These are phyloP conservation scores for Pseudotulostoma volvatum DNA, from an alignment of 495 filamentous ascomycete species.

Conservation along the genomic window DNA sequence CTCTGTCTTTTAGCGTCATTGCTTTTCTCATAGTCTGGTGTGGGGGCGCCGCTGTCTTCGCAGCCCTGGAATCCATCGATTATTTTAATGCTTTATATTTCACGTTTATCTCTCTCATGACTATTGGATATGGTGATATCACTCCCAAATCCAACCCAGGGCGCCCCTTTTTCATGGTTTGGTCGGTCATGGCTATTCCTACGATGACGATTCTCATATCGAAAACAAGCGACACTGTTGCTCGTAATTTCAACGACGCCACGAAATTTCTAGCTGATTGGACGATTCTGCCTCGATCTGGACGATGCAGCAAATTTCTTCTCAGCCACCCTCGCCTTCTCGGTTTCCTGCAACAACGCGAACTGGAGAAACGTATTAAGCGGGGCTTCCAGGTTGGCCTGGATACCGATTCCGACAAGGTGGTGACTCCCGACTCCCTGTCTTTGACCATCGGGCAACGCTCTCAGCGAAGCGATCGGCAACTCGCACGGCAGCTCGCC, in stretches of 20 bases:
- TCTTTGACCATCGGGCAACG: conserved; percentile 30
- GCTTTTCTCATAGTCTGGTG: conserved; percentile 60
- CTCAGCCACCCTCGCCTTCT: conserved; percentile 25
- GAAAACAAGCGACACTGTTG: conserved; percentile 47
- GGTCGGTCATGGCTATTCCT: conserved; percentile 50
- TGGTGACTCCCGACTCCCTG: conserved; percentile 3
- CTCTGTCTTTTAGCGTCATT: conserved; percentile 48
- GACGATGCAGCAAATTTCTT: conserved; percentile 28
- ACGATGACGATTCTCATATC: conserved; percentile 52
- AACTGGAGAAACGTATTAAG: conserved; percentile 27
- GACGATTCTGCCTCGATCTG: conserved; percentile 38
- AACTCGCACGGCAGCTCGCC: conserved; percentile 35
- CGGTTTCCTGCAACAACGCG: conserved; percentile 18
- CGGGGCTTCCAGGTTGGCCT: conserved; percentile 30
- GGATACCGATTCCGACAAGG: background rate
- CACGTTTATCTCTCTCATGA: conserved; percentile 62
- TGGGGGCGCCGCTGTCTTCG: conserved; percentile 67
- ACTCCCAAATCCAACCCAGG: conserved; percentile 57
- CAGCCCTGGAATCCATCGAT: conserved; percentile 31
- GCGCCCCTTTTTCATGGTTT: conserved; percentile 78
- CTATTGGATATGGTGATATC: conserved; percentile 81
- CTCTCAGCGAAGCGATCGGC: conserved; percentile 12
- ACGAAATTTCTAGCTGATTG: conserved; percentile 39
- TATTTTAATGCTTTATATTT: conserved; percentile 80
- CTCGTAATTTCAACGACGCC: conserved; percentile 37